Evolutionary conservation across 345 rosid genomes (phyloP).

Genomic region (Syzygium grande): DNA sequence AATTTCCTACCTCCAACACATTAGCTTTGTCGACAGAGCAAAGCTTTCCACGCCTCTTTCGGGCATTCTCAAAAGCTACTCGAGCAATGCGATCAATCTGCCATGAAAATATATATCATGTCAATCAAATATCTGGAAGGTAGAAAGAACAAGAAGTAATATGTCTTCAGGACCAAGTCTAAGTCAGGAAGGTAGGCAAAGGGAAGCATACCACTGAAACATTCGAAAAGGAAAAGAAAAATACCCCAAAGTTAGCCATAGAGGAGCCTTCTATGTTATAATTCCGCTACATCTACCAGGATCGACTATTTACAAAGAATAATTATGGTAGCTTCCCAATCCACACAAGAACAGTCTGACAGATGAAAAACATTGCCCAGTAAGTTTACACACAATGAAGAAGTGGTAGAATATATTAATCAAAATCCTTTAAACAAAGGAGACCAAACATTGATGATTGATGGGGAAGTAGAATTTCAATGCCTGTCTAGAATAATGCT

Average conservation of each 20-base stretch:
- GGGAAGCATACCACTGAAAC: not conserved
- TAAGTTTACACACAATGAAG: not conserved
- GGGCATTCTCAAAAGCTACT: constrained; percentile 89
- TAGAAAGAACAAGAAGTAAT: not conserved
- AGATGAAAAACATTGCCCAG: not conserved
- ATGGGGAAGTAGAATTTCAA: not conserved
- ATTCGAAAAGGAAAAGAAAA: not conserved
- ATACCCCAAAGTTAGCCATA: not conserved
- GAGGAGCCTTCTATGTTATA: not conserved
- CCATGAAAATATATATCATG: not conserved
- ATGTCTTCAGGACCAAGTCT: not conserved
- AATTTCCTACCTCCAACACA: constrained; percentile 64
- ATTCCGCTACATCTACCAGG: not conserved
- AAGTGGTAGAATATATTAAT: not conserved
- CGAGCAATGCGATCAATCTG: constrained; percentile 97
- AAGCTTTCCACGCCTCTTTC: constrained; percentile 70
- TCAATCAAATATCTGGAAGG: not conserved
- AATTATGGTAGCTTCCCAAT: not conserved
- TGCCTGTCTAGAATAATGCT: not conserved
- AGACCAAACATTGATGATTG: not conserved
- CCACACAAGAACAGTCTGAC: not conserved
- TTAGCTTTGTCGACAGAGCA: constrained; percentile 99
- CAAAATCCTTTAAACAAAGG: not conserved
- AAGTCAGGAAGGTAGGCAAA: not conserved
- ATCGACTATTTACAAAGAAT: not conserved